Conservation (phyloP, 1,284 basidiomycete genomes). For the Cronartium quercuum region DNA sequence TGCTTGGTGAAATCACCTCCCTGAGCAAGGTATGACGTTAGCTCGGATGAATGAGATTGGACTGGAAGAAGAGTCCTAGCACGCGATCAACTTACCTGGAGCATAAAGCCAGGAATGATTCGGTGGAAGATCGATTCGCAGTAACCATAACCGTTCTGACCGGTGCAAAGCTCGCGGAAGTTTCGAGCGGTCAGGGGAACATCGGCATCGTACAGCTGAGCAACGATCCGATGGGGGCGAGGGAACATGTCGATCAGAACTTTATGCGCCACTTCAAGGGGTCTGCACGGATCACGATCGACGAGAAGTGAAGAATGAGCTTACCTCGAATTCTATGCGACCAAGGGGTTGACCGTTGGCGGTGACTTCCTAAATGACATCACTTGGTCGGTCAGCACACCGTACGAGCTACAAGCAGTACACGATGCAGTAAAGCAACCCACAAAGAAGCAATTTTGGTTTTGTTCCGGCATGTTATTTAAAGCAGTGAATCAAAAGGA, state of each 20-base stretch:
- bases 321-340: conserved; percentile 34
- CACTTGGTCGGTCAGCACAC: not conserved
- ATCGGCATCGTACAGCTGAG: conserved; percentile 35
- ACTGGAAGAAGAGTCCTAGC: too few species aligned
- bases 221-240: not conserved
- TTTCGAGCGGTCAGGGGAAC: conserved; percentile 47
- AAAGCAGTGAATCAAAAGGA: not conserved
- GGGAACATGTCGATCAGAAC: not conserved
- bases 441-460: not conserved
- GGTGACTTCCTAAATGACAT: conserved; percentile 17
- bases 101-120: conserved; percentile 30
- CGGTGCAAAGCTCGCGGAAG: conserved; percentile 47
- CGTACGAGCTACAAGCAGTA: not conserved
- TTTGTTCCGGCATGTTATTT: not conserved
- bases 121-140: conserved; percentile 41
- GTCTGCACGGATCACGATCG: not conserved
- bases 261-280: not conserved
- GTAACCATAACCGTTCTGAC: conserved; percentile 42
- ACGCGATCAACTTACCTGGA: conserved; percentile 17
- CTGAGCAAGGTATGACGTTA: conserved; percentile 38
- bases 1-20: conserved; percentile 48
- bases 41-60: not conserved
- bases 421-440: not conserved
- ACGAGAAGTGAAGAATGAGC: not conserved
- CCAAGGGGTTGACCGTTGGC: conserved; percentile 17